Evolutionary conservation across 495 filamentous ascomycete genomes (phyloP).

Genomic region (Penicillium bovifimosum): DNA sequence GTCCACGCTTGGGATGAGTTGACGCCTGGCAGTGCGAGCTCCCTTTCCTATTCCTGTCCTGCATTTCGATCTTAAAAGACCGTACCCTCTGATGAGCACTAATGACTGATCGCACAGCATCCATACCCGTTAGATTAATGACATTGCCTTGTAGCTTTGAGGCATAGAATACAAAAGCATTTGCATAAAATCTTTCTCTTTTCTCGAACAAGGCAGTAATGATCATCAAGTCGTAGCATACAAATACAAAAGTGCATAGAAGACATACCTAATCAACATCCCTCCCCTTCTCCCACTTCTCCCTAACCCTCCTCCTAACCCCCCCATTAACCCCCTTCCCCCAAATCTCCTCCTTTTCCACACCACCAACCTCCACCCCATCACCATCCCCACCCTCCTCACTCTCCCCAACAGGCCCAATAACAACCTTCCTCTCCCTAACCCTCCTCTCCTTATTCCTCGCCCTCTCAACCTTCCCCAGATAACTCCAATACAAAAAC

Average conservation of each 20-base stretch:
- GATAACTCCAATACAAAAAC: slow-evolving; percentile 79
- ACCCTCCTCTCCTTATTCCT: slow-evolving; percentile 57
- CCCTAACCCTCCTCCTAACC: slow-evolving; percentile 38
- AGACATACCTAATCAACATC: background rate
- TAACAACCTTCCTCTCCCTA: slow-evolving; percentile 68
- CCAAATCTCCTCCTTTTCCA: slow-evolving; percentile 41
- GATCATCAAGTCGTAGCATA: background rate
- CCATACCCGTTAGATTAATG: slow-evolving; percentile 31
- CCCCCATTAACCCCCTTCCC: slow-evolving; percentile 44
- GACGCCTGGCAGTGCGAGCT: slow-evolving; percentile 10
- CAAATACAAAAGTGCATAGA: background rate
- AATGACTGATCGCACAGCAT: slow-evolving; percentile 30
- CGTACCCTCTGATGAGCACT: slow-evolving; percentile 21
- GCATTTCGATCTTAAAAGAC: slow-evolving; percentile 13
- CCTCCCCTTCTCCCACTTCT: slow-evolving; percentile 39
- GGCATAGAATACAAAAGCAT: slow-evolving; percentile 19
- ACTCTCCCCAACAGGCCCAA: slow-evolving; percentile 42
- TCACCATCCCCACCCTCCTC: background rate
- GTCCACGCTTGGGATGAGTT: slow-evolving; percentile 12
- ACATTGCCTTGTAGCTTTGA: slow-evolving; percentile 24
- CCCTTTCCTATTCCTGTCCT: background rate
- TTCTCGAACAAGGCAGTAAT: background rate
- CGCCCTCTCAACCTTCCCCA: slow-evolving; percentile 69
- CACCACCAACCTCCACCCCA: slow-evolving; percentile 9
- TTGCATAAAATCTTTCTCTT: background rate